Evolutionary conservation across 441 rosid species (phyloP).

Genomic region (Jatropha multifida): DNA sequence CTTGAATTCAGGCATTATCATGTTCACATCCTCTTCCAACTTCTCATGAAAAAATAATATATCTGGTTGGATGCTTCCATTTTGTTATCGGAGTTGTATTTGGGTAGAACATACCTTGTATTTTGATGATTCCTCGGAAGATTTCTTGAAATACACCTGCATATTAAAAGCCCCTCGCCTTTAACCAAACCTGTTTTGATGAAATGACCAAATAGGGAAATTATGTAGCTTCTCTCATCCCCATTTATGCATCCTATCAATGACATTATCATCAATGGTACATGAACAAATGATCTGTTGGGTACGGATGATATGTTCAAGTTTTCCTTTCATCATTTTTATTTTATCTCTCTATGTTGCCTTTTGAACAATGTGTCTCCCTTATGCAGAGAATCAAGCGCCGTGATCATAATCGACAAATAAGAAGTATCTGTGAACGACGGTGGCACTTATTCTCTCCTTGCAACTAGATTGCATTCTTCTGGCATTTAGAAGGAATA

Average conservation of each 20-base stretch:
- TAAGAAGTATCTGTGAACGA: neutral
- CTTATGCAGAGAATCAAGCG: conserved; percentile 30
- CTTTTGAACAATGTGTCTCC: no score
- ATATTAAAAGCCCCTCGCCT: no score
- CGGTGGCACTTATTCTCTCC: neutral
- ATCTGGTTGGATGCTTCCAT: neutral
- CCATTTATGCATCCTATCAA: no score
- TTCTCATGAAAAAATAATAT: neutral
- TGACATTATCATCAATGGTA: no score
- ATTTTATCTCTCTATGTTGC: neutral
- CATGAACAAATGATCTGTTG: no score
- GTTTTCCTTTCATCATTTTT: no score
- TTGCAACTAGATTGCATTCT: neutral
- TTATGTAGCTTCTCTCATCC: no score
- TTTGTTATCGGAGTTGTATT: neutral
- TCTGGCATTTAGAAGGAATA: neutral
- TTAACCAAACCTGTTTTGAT: no score
- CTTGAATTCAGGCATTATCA: neutral
- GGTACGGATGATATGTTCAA: no score
- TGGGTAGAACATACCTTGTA: neutral
- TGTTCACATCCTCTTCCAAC: neutral
- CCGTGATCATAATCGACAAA: conserved; percentile 14
- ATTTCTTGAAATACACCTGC: no score
- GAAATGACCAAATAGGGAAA: no score
- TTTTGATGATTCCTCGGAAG: neutral